These are phyloP conservation scores for Saposhnikovia divaricata DNA, from an alignment of 129 eudicot species.

Conservation along the genomic window DNA sequence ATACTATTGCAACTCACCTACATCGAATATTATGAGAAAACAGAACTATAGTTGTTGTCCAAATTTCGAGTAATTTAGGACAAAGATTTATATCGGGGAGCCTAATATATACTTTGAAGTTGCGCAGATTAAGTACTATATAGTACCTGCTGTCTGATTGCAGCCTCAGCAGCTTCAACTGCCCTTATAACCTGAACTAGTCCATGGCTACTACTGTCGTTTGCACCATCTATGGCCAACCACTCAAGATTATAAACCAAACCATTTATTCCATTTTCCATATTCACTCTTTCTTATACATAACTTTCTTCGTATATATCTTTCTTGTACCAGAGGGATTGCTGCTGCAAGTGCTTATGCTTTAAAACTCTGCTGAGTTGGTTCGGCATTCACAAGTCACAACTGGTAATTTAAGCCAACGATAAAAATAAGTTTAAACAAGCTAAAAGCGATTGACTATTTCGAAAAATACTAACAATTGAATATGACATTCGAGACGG, in stretches of 20 bases:
- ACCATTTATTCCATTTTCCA: not conserved
- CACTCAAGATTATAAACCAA: not conserved
- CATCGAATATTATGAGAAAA: too few species aligned
- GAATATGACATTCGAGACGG: too few species aligned
- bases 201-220: not conserved
- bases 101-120: not conserved
- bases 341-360: not conserved
- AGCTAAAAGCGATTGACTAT: too few species aligned
- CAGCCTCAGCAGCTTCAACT: not conserved
- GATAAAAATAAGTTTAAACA: too few species aligned
- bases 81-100: not conserved
- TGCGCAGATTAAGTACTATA: not conserved
- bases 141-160: slow-evolving; percentile 2
- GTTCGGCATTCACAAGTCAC: too few species aligned
- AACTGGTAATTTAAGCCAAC: too few species aligned
- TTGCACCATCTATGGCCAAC: not conserved
- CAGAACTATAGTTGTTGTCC: not conserved
- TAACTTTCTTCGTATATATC: not conserved
- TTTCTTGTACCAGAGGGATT: not conserved
- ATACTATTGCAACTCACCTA: not conserved
- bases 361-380: not conserved
- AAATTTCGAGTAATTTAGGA: not conserved
- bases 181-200: not conserved
- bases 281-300: not conserved
- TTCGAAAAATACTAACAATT: too few species aligned